Percentiles rank a stretch among this genome's conserved stretches.
These are phyloP conservation scores for Apiotrichum akiyoshidainum DNA, from an alignment of 1,284 basidiomycete genomes.

Conservation along the genomic window DNA sequence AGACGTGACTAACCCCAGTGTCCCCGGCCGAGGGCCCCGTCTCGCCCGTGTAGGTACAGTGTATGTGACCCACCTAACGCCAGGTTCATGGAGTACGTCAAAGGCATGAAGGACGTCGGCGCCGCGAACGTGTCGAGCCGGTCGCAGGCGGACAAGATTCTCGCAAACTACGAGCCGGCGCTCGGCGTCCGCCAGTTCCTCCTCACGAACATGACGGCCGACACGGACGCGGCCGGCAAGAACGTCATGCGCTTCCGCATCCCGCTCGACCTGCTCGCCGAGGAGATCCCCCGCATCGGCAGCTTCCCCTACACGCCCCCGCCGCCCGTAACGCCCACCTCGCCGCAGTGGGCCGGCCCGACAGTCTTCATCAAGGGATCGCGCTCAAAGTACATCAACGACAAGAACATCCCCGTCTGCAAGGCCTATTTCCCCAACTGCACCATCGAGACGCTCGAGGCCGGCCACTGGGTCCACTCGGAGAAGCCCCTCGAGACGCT, in stretches of 20 bases:
- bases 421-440: slow-evolving; percentile 55
- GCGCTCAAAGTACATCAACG: slow-evolving; percentile 56
- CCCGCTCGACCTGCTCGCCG: slow-evolving; percentile 53
- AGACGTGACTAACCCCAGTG: slow-evolving; percentile 26
- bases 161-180: slow-evolving; percentile 49
- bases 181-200: slow-evolving; percentile 55
- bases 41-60: slow-evolving; percentile 51
- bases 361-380: slow-evolving; percentile 57
- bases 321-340: slow-evolving; percentile 25
- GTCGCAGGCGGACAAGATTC: slow-evolving; percentile 55
- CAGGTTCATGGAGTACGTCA: slow-evolving; percentile 52
- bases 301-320: slow-evolving; percentile 54
- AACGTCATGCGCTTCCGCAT: slow-evolving; percentile 53
- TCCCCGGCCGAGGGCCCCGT: slow-evolving; percentile 55
- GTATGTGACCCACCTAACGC: background rate
- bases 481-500: slow-evolving; percentile 47
- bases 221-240: slow-evolving; percentile 22
- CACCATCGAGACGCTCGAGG: slow-evolving; percentile 42
- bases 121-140: slow-evolving; percentile 49
- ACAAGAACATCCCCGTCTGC: slow-evolving; percentile 53
- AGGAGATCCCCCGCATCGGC: slow-evolving; percentile 54
- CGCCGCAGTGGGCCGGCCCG: slow-evolving; percentile 51
- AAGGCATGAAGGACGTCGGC: slow-evolving; percentile 55
- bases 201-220: slow-evolving; percentile 55
- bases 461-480: slow-evolving; percentile 53